Base-by-base conservation (phyloP, 768 basidiomycete genomes). In the Glaciozyma antarctica region DNA sequence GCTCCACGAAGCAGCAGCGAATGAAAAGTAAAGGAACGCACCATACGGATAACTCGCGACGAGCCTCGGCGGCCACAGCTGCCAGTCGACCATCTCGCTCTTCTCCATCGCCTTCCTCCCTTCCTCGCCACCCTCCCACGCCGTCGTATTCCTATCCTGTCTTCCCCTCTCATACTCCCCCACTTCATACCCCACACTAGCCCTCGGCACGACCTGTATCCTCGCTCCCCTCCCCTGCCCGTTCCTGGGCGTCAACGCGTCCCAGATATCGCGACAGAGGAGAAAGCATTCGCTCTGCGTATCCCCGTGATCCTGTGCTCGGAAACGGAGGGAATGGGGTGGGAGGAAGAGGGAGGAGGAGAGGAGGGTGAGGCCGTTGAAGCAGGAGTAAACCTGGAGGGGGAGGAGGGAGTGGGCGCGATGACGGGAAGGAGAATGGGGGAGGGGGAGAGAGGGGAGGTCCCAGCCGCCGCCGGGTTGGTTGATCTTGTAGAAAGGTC, bases 241-340 rank as follows among this genome's bases (percentile, higher is more conserved):
- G 7, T 26, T 30, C 16, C 21, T 8, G 2, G 58, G 59, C 32
- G 59, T 21, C 4, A 48, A 24, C n/a, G 45, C 22, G 13, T 24
- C 16, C 58, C 64, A 65, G 47, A 60, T 32, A n/a, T 65, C 64
- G 34, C 47, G 26, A 21, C 58, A 54, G 16, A 60, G 19, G 34
- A 65, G 45, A 53, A 41, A 56, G 64, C 58, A 65, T 47, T 65
- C 64, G 53, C 58, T 60, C 19, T 60, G 52, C 13, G 8, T 30
- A 47, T 65, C 64, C 48, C n/a, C 55, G 45, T 44, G 47, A 6
- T 24, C 5, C 6, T 48, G 26, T 13, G 59, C 2, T 26, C 77
- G 67, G 71, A 77, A 77, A 30, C 76, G 73, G 58, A 77, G 72
- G 55, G 74, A 74, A 66, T 75, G 74, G 12, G 75, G 76, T 2